A percentile compares a stretch with the other conserved stretches of the same genome.
phyloP scores from a whole-genome alignment of 2,329 filamentous ascomycete species.

The Colletotrichum karsti region DNA sequence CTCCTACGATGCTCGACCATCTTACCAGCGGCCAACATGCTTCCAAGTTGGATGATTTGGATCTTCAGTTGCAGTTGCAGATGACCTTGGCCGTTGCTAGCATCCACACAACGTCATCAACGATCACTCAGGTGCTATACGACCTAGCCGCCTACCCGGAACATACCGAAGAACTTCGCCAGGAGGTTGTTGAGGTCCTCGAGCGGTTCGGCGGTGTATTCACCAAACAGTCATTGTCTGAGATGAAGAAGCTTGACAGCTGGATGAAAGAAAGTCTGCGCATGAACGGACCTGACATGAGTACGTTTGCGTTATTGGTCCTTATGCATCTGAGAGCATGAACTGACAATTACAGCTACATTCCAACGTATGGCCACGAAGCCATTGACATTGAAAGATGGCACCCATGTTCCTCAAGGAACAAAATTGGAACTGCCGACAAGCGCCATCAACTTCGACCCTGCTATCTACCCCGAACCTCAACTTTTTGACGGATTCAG shows the following conservation, averaged over 20 bases:
- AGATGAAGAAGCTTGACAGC: constrained; percentile 49
- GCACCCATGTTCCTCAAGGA: constrained; percentile 43
- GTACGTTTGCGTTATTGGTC: constrained; percentile 37
- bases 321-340: too few species aligned
- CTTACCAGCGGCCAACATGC: not conserved
- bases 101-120: constrained; percentile 59
- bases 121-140: constrained; percentile 53
- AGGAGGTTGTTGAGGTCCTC: constrained; percentile 54
- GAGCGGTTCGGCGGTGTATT: constrained; percentile 40
- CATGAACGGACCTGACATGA: constrained; percentile 35
- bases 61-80: not conserved
- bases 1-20: not conserved
- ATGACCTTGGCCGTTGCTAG: constrained; percentile 23
- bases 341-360: not conserved
- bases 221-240: constrained; percentile 43
- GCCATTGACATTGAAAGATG: constrained; percentile 51
- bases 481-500: constrained; percentile 55
- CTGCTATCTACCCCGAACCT: constrained; percentile 44
- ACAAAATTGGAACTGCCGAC: constrained; percentile 50
- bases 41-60: not conserved
- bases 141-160: constrained; percentile 59
- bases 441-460: constrained; percentile 45
- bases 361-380: constrained; percentile 48
- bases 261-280: constrained; percentile 48
- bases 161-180: constrained; percentile 56